Percentiles rank a stretch among this genome's conserved stretches.
Conservation (phyloP, 306 rosid species). For the Trifolium repens region DNA sequence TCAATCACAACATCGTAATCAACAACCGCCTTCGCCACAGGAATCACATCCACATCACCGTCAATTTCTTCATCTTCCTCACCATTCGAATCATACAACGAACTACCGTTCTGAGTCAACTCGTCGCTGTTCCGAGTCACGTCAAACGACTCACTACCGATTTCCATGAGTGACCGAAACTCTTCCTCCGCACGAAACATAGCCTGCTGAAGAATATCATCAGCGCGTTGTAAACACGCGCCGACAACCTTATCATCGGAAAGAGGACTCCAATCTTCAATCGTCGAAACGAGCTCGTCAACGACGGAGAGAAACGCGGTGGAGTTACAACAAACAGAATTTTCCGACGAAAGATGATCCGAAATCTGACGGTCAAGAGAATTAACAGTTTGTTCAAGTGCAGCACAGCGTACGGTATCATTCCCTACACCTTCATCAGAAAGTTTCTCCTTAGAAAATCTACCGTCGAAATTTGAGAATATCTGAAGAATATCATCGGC, state of each 20-base stretch:
- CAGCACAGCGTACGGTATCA: constrained; percentile 53
- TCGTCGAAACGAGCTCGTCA: constrained; percentile 60
- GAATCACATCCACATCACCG: background rate
- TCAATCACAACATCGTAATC: constrained; percentile 66
- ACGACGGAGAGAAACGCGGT: constrained; percentile 66
- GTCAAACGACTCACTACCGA: constrained; percentile 72
- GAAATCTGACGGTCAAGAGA: constrained; percentile 74
- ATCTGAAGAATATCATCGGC: constrained; percentile 83
- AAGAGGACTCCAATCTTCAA: constrained; percentile 68
- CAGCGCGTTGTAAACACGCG: constrained; percentile 67
- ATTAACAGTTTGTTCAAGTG: constrained; percentile 59
- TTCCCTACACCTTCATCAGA: constrained; percentile 38
- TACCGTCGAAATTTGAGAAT: constrained; percentile 79
- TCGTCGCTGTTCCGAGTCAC: constrained; percentile 52
- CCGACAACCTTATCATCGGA: constrained; percentile 59
- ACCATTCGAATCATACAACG: constrained; percentile 56
- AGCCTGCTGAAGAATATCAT: constrained; percentile 70
- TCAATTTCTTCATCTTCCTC: constrained; percentile 31
- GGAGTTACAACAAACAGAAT: constrained; percentile 64
- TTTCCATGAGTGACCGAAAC: constrained; percentile 76
- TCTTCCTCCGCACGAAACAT: constrained; percentile 78
- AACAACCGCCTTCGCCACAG: constrained; percentile 53
- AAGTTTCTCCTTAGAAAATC: constrained; percentile 81
- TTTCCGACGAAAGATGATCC: constrained; percentile 55
- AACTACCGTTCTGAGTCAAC: constrained; percentile 46